Base-by-base conservation (phyloP, 164 flowering plant genomes). In the Malania oleifera region DNA sequence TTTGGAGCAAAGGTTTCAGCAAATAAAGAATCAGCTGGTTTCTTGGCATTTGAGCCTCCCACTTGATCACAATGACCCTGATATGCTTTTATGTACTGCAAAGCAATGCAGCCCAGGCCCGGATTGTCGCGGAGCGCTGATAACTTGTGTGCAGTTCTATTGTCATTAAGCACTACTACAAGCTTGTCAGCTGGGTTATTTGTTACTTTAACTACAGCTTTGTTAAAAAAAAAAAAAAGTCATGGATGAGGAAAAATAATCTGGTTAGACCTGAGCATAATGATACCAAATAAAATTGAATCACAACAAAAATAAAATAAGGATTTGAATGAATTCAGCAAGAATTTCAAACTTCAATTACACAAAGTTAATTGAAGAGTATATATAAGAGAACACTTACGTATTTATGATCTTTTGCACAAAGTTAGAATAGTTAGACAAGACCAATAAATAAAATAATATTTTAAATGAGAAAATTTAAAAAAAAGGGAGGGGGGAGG, bases 81-180 rank as follows among this genome's bases (percentile, higher is more conserved):
- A 68, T 84, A 92, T 18, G 96, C 96, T 73, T 92, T 92, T 53
- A 89, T 85, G 74, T 92, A 92, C 66, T 92, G 96, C 66, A 92
- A 70, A 20, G 98, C 95, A 40, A 92, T 73, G 86, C 98, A 92
- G 37, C 75, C 96, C 5, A 89, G 73, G 53, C 98, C 98, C 0
- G 85, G 82, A 59, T 80, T 89, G 77, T 80, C 80, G 28, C 65
- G 48, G 13, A 92, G 89, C 18, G 79, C 13, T 18, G 87, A 57
- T 15, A 29, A 52, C 56, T 82, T 83, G 64, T 77, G 71, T 18
- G 84, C 84, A n/a, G 96, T 89, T 68, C 96, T 70, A 58, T 92
- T 92, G 14, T 58, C 62, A 76, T 84, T 92, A 13, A 92, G 57
- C 29, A 56, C 71, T 12, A 64, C 71, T 9, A 87, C 88, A 51